Evolutionary conservation across 2,329 filamentous ascomycete species (phyloP), one percentile per base, ranked within the genome.

Genomic region (Didymella lethalis): DNA sequence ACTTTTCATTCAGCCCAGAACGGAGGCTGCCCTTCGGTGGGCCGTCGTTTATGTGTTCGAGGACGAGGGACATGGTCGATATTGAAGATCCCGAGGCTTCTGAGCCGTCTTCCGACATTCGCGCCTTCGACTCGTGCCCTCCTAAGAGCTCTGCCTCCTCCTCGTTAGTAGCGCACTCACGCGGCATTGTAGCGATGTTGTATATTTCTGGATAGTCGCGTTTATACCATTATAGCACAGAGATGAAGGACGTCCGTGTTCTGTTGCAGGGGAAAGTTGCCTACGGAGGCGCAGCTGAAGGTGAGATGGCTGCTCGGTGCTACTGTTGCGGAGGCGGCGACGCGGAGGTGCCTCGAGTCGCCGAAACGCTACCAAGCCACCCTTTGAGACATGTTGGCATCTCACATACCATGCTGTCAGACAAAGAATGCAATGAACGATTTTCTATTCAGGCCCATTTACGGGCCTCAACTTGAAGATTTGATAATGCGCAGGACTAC

Each of bases 61-160:
- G 91, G 53, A 95, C 86, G 14, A 95, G 83, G 68, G 91, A 94
- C 4, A 90, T 93, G 11, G 91, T 94, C 32, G 91, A 95, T n/a
- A 88, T 88, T 40, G 89, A 90, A n/a, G 90, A 91, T 45, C 86
- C 76, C 3, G 91, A 92, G 62, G 84, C 84, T 52, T 73, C 71
- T 6, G 66, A 74, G 45, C 70, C 69, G 62, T 75, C 76, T 61
- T 76, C 71, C 57, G 75, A 77, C 58, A 63, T 58, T 59, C 70
- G 72, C 54, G 70, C 55, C 38, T 70, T 59, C 48, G 62, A 60
- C 53, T 76, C 70, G 36, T 75, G 65, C 47, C 71, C 69, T 28
- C 76, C 79, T 23, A 83, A 75, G 58, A 80, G 80, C 67, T 79
- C 75, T 55, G 77, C 75, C 74, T 83, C 80, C 69, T 82, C 80